These are phyloP conservation scores for Penicillium riverlandense DNA, from an alignment of 495 filamentous ascomycete species.

Conservation along the genomic window DNA sequence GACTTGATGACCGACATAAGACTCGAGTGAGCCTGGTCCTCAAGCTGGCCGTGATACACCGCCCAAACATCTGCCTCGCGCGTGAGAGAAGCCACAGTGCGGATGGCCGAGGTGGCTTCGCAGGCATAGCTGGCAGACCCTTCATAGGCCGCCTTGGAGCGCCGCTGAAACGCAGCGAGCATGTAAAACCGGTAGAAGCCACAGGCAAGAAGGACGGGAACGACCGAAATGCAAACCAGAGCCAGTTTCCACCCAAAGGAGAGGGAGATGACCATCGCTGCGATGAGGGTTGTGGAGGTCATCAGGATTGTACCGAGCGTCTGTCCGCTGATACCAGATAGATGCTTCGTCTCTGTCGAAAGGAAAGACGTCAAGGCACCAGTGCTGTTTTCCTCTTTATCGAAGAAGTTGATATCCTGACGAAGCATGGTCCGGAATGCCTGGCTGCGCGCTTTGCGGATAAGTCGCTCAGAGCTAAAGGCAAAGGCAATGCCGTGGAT, in stretches of 20 bases:
- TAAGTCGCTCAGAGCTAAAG: slow-evolving; percentile 73
- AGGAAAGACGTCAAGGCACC: slow-evolving; percentile 81
- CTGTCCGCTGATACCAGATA: slow-evolving; percentile 73
- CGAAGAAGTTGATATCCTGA: slow-evolving; percentile 88
- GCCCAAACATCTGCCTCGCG: slow-evolving; percentile 72
- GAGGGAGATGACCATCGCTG: slow-evolving; percentile 57
- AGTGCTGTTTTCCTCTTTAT: slow-evolving; percentile 73
- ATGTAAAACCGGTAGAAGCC: slow-evolving; percentile 86
- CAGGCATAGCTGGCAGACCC: slow-evolving; percentile 77
- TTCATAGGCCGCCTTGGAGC: slow-evolving; percentile 65
- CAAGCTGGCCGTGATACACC: slow-evolving; percentile 64
- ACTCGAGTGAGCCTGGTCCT: slow-evolving; percentile 51
- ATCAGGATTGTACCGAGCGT: slow-evolving; percentile 77
- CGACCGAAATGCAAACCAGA: slow-evolving; percentile 69
- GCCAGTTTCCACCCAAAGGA: slow-evolving; percentile 87
- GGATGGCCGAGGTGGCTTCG: slow-evolving; percentile 84
- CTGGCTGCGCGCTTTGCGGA: slow-evolving; percentile 70
- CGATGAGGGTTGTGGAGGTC: slow-evolving; percentile 65
- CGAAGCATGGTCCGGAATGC: slow-evolving; percentile 86
- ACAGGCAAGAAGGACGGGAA: slow-evolving; percentile 70
- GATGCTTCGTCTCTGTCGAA: slow-evolving; percentile 76
- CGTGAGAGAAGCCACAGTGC: slow-evolving; percentile 86
- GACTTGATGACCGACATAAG: slow-evolving; percentile 60
- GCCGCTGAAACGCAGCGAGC: slow-evolving; percentile 65
- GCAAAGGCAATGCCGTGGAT: slow-evolving; percentile 70